Evolutionary conservation across 345 rosid genomes (phyloP), one percentile per base, ranked within the genome.

Genomic region (Eucalyptus decipiens): DNA sequence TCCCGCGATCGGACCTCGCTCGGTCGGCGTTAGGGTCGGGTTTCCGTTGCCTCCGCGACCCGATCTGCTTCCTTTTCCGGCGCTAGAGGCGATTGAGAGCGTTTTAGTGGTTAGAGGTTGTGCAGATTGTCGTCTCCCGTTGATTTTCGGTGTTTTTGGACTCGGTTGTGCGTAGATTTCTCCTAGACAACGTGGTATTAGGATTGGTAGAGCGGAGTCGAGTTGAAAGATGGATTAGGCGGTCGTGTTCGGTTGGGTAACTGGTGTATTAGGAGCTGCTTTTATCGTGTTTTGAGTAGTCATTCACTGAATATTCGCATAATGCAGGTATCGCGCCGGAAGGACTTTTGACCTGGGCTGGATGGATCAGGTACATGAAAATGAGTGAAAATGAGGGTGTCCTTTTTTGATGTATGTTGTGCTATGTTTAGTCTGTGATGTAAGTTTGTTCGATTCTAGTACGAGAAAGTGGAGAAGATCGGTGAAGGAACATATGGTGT

Each of bases 401-500:
- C 88, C 34, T 30, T 65, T 17, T 91, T 89, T 42, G 15, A 18
- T 67, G 21, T 56, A 86, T 88, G 50, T 80, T 80, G 52, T 23
- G 26, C 10, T 86, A 18, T 34, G 87, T 11, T 67, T 28, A 76
- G 85, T 76, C 58, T 54, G 51, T 89, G 80, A 69, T n/a, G 26
- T 60, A 24, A 34, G 86, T 81, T 85, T 62, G 72, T 11, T 86
- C 37, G 11, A 49, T 88, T 72, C 88, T 92, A 98, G 99, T 98
- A 97, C 80, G 99, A 97, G 97, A 98, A 98, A 92, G 99, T 98
- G 83, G 99, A 96, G 94, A 98, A 98, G 94, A 98, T 98, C 52
- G 99, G 99, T 87, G 99, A 98, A 92, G 99, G 99, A 87, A 98
- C 99, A 11, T 98, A 98, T 87, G 99, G 99, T 43, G 99, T 98